A percentile compares a stretch with the other conserved stretches of the same genome.
These are phyloP conservation scores for Gossypium thurberi DNA, from an alignment of 345 rosid genomes.

Conservation along the genomic window DNA sequence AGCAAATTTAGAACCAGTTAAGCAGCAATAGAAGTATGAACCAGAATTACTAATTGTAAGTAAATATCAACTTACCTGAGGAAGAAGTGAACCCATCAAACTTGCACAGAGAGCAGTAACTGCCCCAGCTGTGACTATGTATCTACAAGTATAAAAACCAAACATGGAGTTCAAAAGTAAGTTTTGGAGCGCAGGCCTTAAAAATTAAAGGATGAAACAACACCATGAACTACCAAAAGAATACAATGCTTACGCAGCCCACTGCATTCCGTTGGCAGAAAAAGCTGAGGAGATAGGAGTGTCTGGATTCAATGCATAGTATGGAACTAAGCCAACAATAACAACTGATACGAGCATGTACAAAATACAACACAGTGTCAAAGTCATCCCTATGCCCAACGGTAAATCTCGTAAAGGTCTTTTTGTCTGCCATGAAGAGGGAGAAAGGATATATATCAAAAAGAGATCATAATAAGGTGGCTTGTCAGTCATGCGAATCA, in stretches of 20 bases:
- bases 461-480: not conserved
- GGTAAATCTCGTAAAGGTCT: conserved; percentile 64
- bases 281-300: conserved; percentile 73
- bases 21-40: not conserved
- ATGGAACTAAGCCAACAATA: conserved; percentile 63
- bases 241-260: conserved; percentile 55
- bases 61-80: conserved; percentile 35
- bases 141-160: conserved; percentile 27
- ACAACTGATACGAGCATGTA: conserved; percentile 66
- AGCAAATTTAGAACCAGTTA: not conserved
- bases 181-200: not conserved
- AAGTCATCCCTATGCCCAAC: conserved; percentile 54
- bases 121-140: conserved; percentile 53
- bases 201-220: not conserved
- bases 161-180: not conserved
- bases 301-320: conserved; percentile 52
- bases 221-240: not conserved
- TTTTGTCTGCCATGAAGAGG: conserved; percentile 34
- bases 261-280: conserved; percentile 64
- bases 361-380: conserved; percentile 51
- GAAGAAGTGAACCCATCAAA: conserved; percentile 62
- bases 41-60: not conserved
- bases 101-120: conserved; percentile 64
- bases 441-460: not conserved
- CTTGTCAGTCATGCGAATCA: not conserved